Evolutionary conservation across 1,139 yeast species (phyloP).

Genomic region (Lipomyces yarrowii): DNA sequence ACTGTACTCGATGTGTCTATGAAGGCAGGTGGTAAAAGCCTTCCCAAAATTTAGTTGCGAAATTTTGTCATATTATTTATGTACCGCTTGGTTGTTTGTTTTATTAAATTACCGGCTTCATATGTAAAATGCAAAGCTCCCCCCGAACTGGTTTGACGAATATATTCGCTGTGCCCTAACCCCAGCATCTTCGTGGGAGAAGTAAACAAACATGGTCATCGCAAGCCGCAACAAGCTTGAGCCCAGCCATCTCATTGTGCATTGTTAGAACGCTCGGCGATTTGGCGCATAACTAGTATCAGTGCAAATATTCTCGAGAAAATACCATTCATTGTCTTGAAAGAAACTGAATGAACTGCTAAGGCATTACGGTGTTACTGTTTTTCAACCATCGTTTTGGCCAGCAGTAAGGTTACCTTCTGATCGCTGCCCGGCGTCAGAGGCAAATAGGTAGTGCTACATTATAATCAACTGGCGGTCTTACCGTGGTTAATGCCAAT

Average conservation of each 20-base stretch:
- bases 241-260: not conserved
- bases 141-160: no score
- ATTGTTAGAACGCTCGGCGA: not conserved
- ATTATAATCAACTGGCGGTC: not conserved
- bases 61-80: not conserved
- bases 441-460: not conserved
- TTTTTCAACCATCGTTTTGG: not conserved
- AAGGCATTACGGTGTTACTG: not conserved
- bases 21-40: no score
- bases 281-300: not conserved
- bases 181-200: not conserved
- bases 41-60: not conserved
- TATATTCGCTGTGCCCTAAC: not conserved
- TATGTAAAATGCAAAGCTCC: no score
- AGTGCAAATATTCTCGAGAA: not conserved
- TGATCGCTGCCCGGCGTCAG: not conserved
- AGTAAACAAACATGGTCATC: not conserved
- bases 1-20: not conserved
- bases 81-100: no score
- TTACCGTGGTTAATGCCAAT: not conserved
- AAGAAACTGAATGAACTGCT: not conserved
- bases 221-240: not conserved
- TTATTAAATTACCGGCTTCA: no score
- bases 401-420: not conserved
- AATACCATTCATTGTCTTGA: not conserved